These are phyloP conservation scores for Atkinsonella texensis DNA, from an alignment of 2,329 filamentous ascomycete genomes.

Conservation along the genomic window DNA sequence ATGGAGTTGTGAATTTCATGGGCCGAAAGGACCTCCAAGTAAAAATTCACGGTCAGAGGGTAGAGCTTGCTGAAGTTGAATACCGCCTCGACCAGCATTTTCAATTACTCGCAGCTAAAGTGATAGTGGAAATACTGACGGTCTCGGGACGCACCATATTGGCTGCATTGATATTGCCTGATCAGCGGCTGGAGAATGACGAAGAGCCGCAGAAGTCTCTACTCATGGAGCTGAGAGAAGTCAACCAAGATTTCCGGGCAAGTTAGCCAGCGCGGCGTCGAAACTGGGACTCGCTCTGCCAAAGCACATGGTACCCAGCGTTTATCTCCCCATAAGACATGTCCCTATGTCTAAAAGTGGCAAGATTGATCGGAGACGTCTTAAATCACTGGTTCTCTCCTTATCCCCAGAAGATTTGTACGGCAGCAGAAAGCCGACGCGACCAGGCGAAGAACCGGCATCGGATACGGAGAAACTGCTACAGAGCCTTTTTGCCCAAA, in stretches of 20 bases:
- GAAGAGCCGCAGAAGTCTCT: neutral
- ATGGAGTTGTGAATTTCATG: conserved; percentile 11
- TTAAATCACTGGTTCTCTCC: neutral
- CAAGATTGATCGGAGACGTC: neutral
- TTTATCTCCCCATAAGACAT: neutral
- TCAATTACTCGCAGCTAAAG: neutral
- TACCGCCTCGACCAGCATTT: neutral
- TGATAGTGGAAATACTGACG: neutral
- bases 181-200: neutral
- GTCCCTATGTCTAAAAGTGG: neutral
- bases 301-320: neutral
- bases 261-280: neutral
- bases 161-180: neutral
- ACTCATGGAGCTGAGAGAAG: neutral
- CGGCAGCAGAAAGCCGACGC: neutral
- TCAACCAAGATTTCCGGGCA: neutral
- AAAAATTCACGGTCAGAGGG: conserved; percentile 41
- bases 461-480: neutral
- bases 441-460: neutral
- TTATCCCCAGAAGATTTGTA: neutral
- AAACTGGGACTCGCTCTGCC: neutral
- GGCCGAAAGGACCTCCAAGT: conserved; percentile 22
- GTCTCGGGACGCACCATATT: neutral
- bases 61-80: conserved; percentile 27
- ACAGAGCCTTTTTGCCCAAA: neutral